Evolutionary conservation across 495 filamentous ascomycete species (phyloP).

Genomic region (Cladorrhinum samala): DNA sequence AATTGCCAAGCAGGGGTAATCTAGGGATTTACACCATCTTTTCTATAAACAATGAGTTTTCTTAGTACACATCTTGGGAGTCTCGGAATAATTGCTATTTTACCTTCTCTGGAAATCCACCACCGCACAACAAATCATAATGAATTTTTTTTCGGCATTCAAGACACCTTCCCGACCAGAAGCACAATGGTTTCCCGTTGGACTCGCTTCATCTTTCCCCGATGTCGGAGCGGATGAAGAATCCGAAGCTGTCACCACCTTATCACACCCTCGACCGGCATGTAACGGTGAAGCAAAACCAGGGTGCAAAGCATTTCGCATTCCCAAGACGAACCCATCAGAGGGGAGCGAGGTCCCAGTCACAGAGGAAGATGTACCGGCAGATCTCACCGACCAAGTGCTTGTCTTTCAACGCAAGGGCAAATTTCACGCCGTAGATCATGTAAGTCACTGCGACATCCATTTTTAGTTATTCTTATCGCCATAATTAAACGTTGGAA

Average conservation of each 20-base stretch:
- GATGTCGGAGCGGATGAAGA: conserved; percentile 39
- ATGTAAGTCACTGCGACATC: conserved; percentile 36
- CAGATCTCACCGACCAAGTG: conserved; percentile 50
- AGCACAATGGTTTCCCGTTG: conserved; percentile 40
- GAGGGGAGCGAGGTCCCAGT: conserved; percentile 38
- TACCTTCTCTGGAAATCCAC: no score
- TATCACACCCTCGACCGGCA: background rate
- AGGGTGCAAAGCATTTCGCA: conserved; percentile 51
- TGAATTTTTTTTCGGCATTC: conserved; percentile 24
- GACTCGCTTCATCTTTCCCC: conserved; percentile 45
- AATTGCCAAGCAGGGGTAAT: background rate
- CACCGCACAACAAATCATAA: no score
- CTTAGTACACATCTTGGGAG: no score
- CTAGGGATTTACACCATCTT: no score
- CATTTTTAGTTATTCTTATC: background rate
- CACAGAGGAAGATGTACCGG: conserved; percentile 14
- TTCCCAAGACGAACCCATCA: conserved; percentile 38
- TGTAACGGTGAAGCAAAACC: conserved; percentile 28
- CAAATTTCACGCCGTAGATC: conserved; percentile 54
- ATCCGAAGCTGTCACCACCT: conserved; percentile 17
- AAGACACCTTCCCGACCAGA: conserved; percentile 23
- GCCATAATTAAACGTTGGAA: background rate
- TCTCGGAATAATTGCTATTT: no score
- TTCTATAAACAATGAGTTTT: no score
- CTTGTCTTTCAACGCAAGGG: conserved; percentile 53